phyloP scores from a whole-genome alignment of 1,284 basidiomycete species.

The Ustilago xerochloae region DNA sequence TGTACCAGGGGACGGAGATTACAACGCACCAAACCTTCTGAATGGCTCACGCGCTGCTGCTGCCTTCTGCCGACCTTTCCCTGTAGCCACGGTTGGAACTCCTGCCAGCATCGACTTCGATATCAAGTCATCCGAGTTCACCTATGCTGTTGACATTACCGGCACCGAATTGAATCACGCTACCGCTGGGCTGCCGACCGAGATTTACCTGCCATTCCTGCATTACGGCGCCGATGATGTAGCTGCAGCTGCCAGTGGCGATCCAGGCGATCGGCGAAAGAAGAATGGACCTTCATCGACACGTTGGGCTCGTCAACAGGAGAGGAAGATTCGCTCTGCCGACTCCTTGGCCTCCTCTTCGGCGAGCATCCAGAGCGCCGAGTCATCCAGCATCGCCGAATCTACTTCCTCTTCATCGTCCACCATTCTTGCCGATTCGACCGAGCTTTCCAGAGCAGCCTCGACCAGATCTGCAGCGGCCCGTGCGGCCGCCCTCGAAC shows the following conservation, averaged over 20 bases:
- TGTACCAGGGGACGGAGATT: slow-evolving; percentile 20
- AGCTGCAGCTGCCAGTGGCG: slow-evolving; percentile 42
- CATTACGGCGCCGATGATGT: slow-evolving; percentile 78
- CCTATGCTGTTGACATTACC: slow-evolving; percentile 37
- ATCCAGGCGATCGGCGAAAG: slow-evolving; percentile 29
- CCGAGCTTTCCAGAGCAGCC: slow-evolving; percentile 15
- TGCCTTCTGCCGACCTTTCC: slow-evolving; percentile 59
- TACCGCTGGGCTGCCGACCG: slow-evolving; percentile 74
- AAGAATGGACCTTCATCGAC: slow-evolving; percentile 7
- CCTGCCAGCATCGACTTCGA: slow-evolving; percentile 59
- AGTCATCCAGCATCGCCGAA: slow-evolving; percentile 17
- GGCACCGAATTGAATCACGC: slow-evolving; percentile 19
- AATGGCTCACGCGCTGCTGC: slow-evolving; percentile 53
- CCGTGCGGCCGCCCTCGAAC: background rate
- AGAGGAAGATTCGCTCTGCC: slow-evolving; percentile 19
- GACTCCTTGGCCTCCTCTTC: slow-evolving; percentile 20
- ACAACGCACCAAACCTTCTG: slow-evolving; percentile 35
- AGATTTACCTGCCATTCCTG: slow-evolving; percentile 88
- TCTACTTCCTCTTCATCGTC: slow-evolving; percentile 18
- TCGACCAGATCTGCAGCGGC: slow-evolving; percentile 9
- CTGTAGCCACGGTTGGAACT: slow-evolving; percentile 53
- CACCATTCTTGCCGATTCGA: slow-evolving; percentile 23
- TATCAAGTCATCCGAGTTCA: slow-evolving; percentile 56
- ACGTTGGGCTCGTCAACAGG: slow-evolving; percentile 31
- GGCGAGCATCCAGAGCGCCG: slow-evolving; percentile 10